phyloP scores from a whole-genome alignment of 495 filamentous ascomycete genomes.

The Pyrenula massariospora region DNA sequence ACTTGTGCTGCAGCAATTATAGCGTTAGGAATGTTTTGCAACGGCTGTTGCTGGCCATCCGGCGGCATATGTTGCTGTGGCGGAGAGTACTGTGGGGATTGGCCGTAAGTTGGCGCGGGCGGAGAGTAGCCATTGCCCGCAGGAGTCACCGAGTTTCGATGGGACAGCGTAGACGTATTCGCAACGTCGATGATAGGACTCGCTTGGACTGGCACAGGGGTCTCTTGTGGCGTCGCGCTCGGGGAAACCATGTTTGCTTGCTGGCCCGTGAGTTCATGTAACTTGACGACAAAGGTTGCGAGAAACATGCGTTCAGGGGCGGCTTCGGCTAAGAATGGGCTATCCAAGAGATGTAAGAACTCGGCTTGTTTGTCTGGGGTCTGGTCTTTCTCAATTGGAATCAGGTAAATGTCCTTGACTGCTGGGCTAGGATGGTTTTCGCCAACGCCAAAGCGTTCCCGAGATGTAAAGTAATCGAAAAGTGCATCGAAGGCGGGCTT shows the following conservation, averaged over 20 bases:
- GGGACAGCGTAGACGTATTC: slow-evolving; percentile 23
- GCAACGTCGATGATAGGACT: slow-evolving; percentile 34
- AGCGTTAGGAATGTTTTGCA: slow-evolving; percentile 9
- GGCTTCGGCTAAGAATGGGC: slow-evolving; percentile 55
- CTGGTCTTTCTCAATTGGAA: slow-evolving; percentile 54
- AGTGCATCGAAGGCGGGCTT: slow-evolving; percentile 49
- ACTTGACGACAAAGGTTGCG: slow-evolving; percentile 62
- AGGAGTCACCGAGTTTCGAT: slow-evolving; percentile 16
- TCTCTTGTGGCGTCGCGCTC: slow-evolving; percentile 27
- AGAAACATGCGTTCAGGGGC: slow-evolving; percentile 61
- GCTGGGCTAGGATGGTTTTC: slow-evolving; percentile 54
- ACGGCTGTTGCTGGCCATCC: slow-evolving; percentile 8
- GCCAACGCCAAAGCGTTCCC: slow-evolving; percentile 72
- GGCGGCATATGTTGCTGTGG: slow-evolving; percentile 15
- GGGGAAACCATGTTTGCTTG: slow-evolving; percentile 28
- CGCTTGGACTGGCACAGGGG: slow-evolving; percentile 19
- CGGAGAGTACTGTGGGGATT: slow-evolving; percentile 22
- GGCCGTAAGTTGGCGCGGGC: slow-evolving; percentile 19
- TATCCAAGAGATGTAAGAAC: slow-evolving; percentile 66
- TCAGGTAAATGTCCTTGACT: slow-evolving; percentile 67
- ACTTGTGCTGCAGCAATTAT: slow-evolving; percentile 38
- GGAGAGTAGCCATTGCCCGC: slow-evolving; percentile 13
- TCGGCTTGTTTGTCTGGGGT: slow-evolving; percentile 41
- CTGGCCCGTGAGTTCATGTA: slow-evolving; percentile 19
- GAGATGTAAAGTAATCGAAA: slow-evolving; percentile 66